Evolutionary conservation across 805 yeast genomes (phyloP).

Genomic region (Candida boleticola): DNA sequence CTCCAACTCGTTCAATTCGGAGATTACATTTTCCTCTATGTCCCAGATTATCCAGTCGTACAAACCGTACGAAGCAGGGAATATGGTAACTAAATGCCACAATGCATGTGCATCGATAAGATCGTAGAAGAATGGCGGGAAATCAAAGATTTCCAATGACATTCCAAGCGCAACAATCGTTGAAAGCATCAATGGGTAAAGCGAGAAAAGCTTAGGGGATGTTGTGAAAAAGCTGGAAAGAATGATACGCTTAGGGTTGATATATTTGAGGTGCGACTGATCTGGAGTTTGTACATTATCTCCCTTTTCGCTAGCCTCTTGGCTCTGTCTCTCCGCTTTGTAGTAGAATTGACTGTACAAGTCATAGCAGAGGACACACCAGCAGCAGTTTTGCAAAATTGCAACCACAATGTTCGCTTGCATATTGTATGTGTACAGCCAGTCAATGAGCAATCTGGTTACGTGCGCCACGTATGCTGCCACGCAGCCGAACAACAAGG

Average conservation of each 20-base stretch:
- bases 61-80: conserved; percentile 39
- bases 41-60: conserved; percentile 48
- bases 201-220: conserved; percentile 37
- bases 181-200: conserved; percentile 37
- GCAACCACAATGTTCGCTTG: conserved; percentile 82
- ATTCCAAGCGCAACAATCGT: conserved; percentile 63
- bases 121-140: conserved; percentile 61
- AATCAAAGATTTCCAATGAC: conserved; percentile 90
- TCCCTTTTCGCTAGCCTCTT: conserved; percentile 3
- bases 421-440: conserved; percentile 96
- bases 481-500: conserved; percentile 42
- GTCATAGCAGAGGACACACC: conserved; percentile 28
- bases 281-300: conserved; percentile 9
- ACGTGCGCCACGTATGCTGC: conserved; percentile 64
- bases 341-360: conserved; percentile 32
- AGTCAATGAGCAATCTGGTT: conserved; percentile 59
- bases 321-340: conserved; percentile 15
- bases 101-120: conserved; percentile 88
- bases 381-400: conserved; percentile 58
- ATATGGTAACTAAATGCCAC: conserved; percentile 88
- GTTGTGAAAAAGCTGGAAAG: conserved; percentile 29
- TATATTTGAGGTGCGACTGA: conserved; percentile 30
- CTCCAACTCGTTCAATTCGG: conserved; percentile 10
- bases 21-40: conserved; percentile 28
- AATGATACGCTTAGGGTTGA: conserved; percentile 19